Evolutionary conservation across 2,329 filamentous ascomycete species (phyloP), one percentile per base, ranked within the genome.

Genomic region (Arthrobotrys sinensis): DNA sequence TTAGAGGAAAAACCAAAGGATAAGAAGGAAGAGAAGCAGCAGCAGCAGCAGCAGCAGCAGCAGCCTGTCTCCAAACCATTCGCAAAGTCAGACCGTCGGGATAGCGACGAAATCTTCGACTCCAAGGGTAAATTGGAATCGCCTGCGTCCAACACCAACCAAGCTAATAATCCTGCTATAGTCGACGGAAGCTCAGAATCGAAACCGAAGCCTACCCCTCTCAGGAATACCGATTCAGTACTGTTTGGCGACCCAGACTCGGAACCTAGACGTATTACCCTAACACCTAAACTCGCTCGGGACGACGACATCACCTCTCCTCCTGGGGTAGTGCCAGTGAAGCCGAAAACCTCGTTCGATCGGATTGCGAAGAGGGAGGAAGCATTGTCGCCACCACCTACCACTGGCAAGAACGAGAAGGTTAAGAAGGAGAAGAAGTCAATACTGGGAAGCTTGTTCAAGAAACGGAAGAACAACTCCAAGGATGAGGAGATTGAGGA

Each of bases 231-330:
- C 8, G 81, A 85, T 83, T 83, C 84, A 7, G 80, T 95, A 0
- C 97, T 98, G 87, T 97, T 97, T 87, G 97, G 94, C 84, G 96
- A 98, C 82, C 62, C 75, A 19, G 95, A 99, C 82, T 93, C 90
- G 36, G 96, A 98, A 84, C 97, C 96, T 1, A 94, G 96, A 85
- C 98, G 98, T 86, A 98, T 99, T 81, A 97, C 94, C 0, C 88
- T 99, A 52, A 99, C 96, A 2, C 96, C 96, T 0, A 97, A 97
- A 81, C 86, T 99, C 66, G 86, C 98, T 46, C 91, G 95, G 48
- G 95, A 98, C 81, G 94, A 97, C 62, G 75, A 72, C 34, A 78
- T 78, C 19, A 76, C 70, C 12, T 60, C 57, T 7, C 40, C 62
- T 10, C 73, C 69, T 12, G 1, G 85, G 87, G 82, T 72, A 83